Conservation (phyloP, 2,329 filamentous ascomycete species). For the Stromatinia cepivora region DNA sequence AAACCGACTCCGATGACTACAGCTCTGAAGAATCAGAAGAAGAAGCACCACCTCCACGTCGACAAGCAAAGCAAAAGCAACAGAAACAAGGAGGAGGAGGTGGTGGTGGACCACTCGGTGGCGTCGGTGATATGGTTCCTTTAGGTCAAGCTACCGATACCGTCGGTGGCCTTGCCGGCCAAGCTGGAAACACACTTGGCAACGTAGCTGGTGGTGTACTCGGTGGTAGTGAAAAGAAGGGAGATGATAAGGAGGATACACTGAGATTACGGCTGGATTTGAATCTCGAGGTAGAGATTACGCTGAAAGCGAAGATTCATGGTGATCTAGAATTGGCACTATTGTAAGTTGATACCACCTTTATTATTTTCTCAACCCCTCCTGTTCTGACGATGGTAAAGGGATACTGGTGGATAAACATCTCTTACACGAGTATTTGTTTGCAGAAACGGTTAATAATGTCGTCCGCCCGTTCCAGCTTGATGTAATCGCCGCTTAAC, state of each 20-base stretch:
- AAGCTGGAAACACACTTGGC: constrained; percentile 20
- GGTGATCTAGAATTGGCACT: constrained; percentile 71
- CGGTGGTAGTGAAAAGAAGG: constrained; percentile 25
- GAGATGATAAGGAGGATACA: constrained; percentile 48
- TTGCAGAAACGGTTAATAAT: constrained; percentile 21
- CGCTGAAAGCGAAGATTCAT: constrained; percentile 76
- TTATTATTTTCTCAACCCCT: constrained; percentile 5
- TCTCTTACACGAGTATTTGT: constrained; percentile 20
- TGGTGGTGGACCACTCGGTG: constrained; percentile 19
- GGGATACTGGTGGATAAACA: constrained; percentile 19
- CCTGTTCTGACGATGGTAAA: constrained; percentile 23
- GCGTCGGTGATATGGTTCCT: constrained; percentile 22
- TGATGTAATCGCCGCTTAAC: constrained; percentile 12
- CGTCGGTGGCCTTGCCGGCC: constrained; percentile 16
- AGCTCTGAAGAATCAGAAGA: constrained; percentile 18
- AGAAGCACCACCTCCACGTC: constrained; percentile 20
- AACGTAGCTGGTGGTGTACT: constrained; percentile 12
- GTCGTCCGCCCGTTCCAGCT: constrained; percentile 7
- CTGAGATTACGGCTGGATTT: constrained; percentile 70
- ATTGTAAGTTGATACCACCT: constrained; percentile 32
- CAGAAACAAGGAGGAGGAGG: constrained; percentile 12
- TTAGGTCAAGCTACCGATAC: constrained; percentile 18
- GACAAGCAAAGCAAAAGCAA: constrained; percentile 19
- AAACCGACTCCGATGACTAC: constrained; percentile 21
- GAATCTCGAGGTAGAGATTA: constrained; percentile 77